Evolutionary conservation across 345 rosid species (phyloP).

Genomic region (Boechera stricta): DNA sequence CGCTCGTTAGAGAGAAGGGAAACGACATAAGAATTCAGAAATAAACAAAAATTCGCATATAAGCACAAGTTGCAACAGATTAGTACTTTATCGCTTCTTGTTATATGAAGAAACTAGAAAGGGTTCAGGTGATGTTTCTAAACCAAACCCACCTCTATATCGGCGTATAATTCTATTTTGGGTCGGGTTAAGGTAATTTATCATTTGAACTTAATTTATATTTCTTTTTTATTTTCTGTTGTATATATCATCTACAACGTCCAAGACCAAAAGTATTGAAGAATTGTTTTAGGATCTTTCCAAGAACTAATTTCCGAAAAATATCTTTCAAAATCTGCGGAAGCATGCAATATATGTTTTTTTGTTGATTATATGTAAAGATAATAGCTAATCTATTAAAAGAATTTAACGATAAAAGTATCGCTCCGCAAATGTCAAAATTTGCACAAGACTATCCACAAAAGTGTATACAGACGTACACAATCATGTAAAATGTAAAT

Average conservation of each 20-base stretch:
- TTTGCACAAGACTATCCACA: neutral
- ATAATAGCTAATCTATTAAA: too few relatives aligned
- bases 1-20: slow-evolving; percentile 9
- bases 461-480: neutral
- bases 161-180: neutral
- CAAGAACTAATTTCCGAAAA: neutral
- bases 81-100: slow-evolving; percentile 3
- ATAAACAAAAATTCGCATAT: neutral
- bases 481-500: too few relatives aligned
- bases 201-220: neutral
- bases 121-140: slow-evolving; percentile 3
- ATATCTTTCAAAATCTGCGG: neutral
- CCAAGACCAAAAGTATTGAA: neutral
- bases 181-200: slow-evolving; percentile 23
- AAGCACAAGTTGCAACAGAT: slow-evolving; percentile 22
- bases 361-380: too few relatives aligned
- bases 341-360: neutral
- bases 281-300: neutral
- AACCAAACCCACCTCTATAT: slow-evolving; percentile 5
- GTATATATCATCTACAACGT: neutral
- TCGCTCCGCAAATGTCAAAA: neutral
- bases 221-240: neutral
- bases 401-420: too few relatives aligned
- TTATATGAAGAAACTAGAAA: slow-evolving; percentile 5
- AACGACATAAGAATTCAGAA: neutral